phyloP scores from a whole-genome alignment of 2,329 filamentous ascomycete genomes.

The Coniochaeta pulveracea region DNA sequence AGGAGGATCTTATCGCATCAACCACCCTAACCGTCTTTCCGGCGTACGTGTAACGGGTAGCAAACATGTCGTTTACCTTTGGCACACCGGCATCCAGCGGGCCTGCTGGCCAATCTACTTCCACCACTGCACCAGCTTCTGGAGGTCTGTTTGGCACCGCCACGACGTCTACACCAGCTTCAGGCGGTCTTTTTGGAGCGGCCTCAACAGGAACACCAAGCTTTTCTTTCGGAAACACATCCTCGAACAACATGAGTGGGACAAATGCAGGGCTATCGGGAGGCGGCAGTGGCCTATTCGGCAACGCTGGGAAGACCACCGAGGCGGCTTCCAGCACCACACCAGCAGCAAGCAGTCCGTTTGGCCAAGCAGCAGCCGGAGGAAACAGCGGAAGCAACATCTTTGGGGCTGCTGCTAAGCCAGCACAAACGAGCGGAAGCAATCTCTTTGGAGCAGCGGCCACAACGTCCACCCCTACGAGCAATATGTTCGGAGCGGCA shows the following conservation, averaged over 20 bases:
- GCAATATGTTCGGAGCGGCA: constrained; percentile 5
- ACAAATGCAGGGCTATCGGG: constrained; percentile 4
- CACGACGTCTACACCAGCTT: constrained; percentile 10
- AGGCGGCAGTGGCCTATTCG: constrained; percentile 10
- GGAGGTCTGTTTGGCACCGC: constrained; percentile 15
- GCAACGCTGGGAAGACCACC: constrained; percentile 13
- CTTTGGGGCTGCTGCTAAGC: constrained; percentile 14
- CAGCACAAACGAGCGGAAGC: constrained; percentile 3
- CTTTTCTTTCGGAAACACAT: constrained; percentile 4
- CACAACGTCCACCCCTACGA: not conserved
- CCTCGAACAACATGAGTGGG: constrained; percentile 8
- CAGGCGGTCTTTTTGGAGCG: constrained; percentile 15
- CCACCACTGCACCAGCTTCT: constrained; percentile 12
- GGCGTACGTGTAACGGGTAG: no score
- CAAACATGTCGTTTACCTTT: constrained; percentile 14
- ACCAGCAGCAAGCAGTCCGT: constrained; percentile 10
- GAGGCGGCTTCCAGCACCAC: constrained; percentile 9
- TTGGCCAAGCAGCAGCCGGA: constrained; percentile 5
- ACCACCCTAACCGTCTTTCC: constrained; percentile 7
- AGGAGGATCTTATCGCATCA: no score
- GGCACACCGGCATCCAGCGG: constrained; percentile 11
- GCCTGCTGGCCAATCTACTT: constrained; percentile 11
- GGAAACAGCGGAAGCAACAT: constrained; percentile 12
- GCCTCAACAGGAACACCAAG: constrained; percentile 10
- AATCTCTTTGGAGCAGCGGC: constrained; percentile 1